Base-by-base conservation (phyloP, 2,329 filamentous ascomycete species). In the Exophiala oligosperma region DNA sequence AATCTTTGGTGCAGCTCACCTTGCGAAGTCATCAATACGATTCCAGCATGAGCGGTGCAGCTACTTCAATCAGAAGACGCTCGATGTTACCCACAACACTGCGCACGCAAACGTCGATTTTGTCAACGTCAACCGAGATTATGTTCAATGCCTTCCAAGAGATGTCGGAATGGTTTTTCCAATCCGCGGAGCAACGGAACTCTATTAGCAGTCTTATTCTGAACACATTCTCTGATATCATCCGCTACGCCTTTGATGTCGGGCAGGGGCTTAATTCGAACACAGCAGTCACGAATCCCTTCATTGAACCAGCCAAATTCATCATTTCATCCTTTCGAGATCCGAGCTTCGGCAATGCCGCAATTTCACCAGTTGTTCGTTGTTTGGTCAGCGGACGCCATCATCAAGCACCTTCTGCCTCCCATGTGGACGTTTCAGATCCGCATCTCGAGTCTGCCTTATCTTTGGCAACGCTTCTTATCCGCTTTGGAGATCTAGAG, bases 61-160 rank as follows among this genome's bases (percentile, higher is more conserved):
- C 9, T 9, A 35, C 49, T n/a, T 38, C 35, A 5, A 21, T 50
- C 24, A 49, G 49, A 32, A 46, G 56, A 51, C n/a, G 21, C 21
- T 38, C 56, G 9, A 52, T 28, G 32, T 1, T 56, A 52, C 43
- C 54, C 4, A 38, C 40, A 26, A 48, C 52, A 23, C 87, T 84
- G 69, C 77, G 79, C 5, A 79, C 80, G 8, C 76, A 75, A 52
- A 85, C 84, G 69, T 71, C 79, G 41, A 57, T 54, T 79, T 64
- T 91, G 40, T 77, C 88, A 47, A 86, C 87, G 3, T 89, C 93
- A 67, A 87, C 88, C 5, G 86, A 89, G 64, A 87, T 87, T 1
- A 81, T 91, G 63, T 82, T 95, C 24, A 92, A 96, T 68, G 84
- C 95, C 5, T 88, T 95, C 65, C 92, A 96, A 74, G 94, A 89